phyloP scores from a whole-genome alignment of 768 basidiomycete species.

The Phallus indusiatus region DNA sequence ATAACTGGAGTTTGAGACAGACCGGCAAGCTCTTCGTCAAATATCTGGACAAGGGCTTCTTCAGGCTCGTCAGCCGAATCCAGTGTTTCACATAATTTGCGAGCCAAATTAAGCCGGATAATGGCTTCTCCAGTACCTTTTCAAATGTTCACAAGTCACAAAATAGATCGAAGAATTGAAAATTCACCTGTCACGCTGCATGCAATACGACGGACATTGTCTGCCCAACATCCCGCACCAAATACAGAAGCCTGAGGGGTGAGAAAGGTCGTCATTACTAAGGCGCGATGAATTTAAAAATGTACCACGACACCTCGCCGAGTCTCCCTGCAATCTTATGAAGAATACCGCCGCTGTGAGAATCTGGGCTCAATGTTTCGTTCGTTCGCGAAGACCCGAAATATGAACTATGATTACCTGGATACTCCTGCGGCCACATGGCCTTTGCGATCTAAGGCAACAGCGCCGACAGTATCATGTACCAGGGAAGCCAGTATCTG shows the following conservation, averaged over 20 bases:
- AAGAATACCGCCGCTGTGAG: conserved; percentile 62
- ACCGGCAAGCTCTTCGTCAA: conserved; percentile 46
- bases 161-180: not conserved
- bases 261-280: not conserved
- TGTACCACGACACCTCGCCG: conserved; percentile 50
- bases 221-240: conserved; percentile 74
- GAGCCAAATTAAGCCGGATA: conserved; percentile 45
- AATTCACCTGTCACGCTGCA: conserved; percentile 60
- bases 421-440: conserved; percentile 21
- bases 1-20: conserved; percentile 15
- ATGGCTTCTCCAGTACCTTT: conserved; percentile 69
- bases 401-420: conserved; percentile 11
- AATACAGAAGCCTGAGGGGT: conserved; percentile 50
- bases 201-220: conserved; percentile 34
- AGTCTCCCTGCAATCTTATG: conserved; percentile 66
- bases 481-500: conserved; percentile 16
- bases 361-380: not conserved
- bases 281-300: not conserved
- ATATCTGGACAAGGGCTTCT: conserved; percentile 30
- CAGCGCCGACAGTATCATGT: conserved; percentile 81
- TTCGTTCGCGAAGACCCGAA: not conserved
- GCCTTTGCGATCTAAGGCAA: conserved; percentile 37
- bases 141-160: not conserved
- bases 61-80: conserved; percentile 45
- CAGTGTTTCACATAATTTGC: conserved; percentile 40